Evolutionary conservation across 306 rosid genomes (phyloP), one percentile per base, ranked within the genome.

Genomic region (Begonia masoniana): DNA sequence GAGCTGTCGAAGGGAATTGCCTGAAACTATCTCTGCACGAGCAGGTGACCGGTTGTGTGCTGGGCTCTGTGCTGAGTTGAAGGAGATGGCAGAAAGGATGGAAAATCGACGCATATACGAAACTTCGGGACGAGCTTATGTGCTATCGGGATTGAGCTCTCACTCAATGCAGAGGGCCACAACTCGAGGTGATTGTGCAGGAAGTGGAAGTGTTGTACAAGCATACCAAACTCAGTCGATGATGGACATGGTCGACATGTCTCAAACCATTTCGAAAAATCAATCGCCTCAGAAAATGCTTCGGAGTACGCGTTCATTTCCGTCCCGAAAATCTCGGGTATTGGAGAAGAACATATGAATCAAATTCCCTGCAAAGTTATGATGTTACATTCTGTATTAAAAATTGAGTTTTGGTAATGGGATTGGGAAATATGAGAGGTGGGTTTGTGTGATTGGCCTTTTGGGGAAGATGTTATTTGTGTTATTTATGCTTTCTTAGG

Each of bases 151-250:
- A 51, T 47, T 61, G 47, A 61, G 65, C 42, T 61, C 65, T 9
- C 65, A 61, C 52, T 61, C 65, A 39, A 51, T 57, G 65, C 65
- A 61, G 57, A 46, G 65, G 52, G 65, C 65, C n/a, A 61, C 65
- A 0, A 41, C 65, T 1, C 65, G 65, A 11, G 65, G 65, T 10
- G 57, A 61, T 21, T 61, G 57, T 5, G 50, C 65, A 12, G 13
- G 41, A 13, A 61, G 39, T 13, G 57, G 57, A 15, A 48, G 63
- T 47, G 54, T 49, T 1, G 46, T 59, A 26, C 63, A 59, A 49
- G 54, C 63, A 3, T 61, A 61, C 57, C 65, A 61, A 61, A 61
- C 65, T 10, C 50, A 47, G 52, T 17, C 57, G 10, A 61, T 61
- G 65, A 50, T 61, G 54, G 65, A 50, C 57, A 51, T 61, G 65